These are phyloP conservation scores for Hyphodiscus hymeniophilus DNA, from an alignment of 495 filamentous ascomycete genomes.

Conservation along the genomic window DNA sequence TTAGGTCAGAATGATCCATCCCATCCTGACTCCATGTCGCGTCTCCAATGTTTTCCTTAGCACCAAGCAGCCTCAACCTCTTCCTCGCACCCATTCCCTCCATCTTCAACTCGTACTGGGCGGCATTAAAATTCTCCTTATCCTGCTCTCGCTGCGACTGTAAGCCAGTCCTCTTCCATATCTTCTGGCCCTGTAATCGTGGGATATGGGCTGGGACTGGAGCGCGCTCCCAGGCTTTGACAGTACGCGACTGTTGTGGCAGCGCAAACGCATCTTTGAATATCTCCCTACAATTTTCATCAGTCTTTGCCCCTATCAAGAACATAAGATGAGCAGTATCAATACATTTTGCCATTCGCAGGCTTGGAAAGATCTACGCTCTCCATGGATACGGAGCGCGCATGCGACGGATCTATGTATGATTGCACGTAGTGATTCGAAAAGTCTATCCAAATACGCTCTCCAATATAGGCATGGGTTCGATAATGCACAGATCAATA, in stretches of 20 bases:
- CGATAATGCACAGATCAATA: neutral
- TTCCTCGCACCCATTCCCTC: constrained; percentile 21
- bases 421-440: too few relatives aligned
- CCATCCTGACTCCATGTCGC: constrained; percentile 12
- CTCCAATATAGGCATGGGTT: neutral
- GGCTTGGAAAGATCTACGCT: neutral
- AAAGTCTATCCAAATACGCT: neutral
- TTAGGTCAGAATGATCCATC: neutral
- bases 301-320: neutral
- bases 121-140: constrained; percentile 14
- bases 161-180: constrained; percentile 21
- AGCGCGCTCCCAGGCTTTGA: constrained; percentile 22
- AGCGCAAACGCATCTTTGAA: constrained; percentile 20
- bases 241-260: constrained; percentile 4
- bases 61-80: constrained; percentile 9
- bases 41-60: constrained; percentile 19
- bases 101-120: constrained; percentile 16
- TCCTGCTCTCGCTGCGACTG: neutral
- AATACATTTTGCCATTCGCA: constrained; percentile 1
- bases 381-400: neutral
- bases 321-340: neutral
- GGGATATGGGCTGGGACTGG: constrained; percentile 22
- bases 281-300: constrained; percentile 13
- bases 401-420: too few relatives aligned
- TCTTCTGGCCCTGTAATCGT: constrained; percentile 21